Conservation (phyloP, 73 alveolate genomes). For the Uronychia setigera region DNA sequence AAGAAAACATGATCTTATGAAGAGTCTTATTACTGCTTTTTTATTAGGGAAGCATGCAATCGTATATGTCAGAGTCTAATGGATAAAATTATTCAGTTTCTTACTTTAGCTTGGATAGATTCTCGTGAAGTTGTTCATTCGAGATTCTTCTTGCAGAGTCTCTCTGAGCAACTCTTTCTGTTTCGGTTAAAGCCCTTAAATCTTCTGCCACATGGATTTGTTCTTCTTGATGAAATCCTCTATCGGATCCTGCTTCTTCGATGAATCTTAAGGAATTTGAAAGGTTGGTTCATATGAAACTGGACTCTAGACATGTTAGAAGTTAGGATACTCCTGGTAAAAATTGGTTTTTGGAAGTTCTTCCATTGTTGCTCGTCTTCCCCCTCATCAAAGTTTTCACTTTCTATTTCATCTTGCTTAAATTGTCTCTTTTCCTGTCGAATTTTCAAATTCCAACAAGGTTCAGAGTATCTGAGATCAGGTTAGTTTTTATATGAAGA, state of each 20-base stretch:
- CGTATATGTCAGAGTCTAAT: slow-evolving; percentile 25
- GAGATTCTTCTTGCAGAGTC: slow-evolving; percentile 29
- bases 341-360: background rate
- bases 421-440: slow-evolving; percentile 34
- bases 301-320: background rate
- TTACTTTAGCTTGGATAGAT: slow-evolving; percentile 43
- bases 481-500: slow-evolving; percentile 39
- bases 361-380: background rate
- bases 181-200: background rate
- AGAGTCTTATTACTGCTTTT: slow-evolving; percentile 25
- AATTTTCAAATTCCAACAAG: slow-evolving; percentile 32
- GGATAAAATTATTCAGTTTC: background rate
- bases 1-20: slow-evolving; percentile 8
- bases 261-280: background rate
- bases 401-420: slow-evolving; percentile 33
- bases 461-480: slow-evolving; percentile 35
- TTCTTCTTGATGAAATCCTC: slow-evolving; percentile 22
- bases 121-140: slow-evolving; percentile 44
- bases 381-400: background rate
- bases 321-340: background rate
- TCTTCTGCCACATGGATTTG: slow-evolving; percentile 7
- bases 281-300: no score
- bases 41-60: slow-evolving; percentile 8
- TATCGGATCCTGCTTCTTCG: background rate
- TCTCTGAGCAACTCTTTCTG: slow-evolving; percentile 25